phyloP scores from a whole-genome alignment of 371 early-diverging fungal species.

The Gilbertella persicaria region DNA sequence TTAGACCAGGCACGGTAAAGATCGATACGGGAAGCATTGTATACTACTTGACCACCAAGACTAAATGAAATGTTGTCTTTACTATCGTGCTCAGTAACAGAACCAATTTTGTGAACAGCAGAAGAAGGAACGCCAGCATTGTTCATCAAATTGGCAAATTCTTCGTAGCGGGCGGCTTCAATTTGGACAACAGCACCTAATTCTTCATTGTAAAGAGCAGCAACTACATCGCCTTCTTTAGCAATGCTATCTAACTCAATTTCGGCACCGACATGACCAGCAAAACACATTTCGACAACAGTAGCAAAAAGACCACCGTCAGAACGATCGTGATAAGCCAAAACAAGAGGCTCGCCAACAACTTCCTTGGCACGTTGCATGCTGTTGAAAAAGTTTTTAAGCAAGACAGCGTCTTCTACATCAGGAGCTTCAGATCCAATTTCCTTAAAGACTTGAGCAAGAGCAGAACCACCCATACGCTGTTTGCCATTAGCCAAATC shows the following conservation, averaged over 20 bases:
- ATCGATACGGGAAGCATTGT: constrained; percentile 59
- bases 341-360: constrained; percentile 51
- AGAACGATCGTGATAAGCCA: constrained; percentile 97
- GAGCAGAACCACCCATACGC: constrained; percentile 90
- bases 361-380: constrained; percentile 62
- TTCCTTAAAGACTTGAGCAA: constrained; percentile 92
- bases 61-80: constrained; percentile 48
- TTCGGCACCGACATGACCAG: constrained; percentile 83
- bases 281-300: constrained; percentile 93
- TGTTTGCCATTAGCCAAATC: constrained; percentile 85
- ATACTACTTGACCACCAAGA: constrained; percentile 39
- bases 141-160: constrained; percentile 54
- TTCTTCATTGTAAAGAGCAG: constrained; percentile 92
- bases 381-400: constrained; percentile 80
- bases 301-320: constrained; percentile 95
- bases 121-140: constrained; percentile 56
- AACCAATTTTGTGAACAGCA: constrained; percentile 66
- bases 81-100: constrained; percentile 50
- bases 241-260: constrained; percentile 61
- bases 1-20: constrained; percentile 86
- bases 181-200: constrained; percentile 95
- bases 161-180: constrained; percentile 56
- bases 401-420: constrained; percentile 70
- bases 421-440: constrained; percentile 85
- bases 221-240: constrained; percentile 52